Evolutionary conservation across 176 grass and related monocot species (phyloP), one percentile per base, ranked within the genome.

Genomic region (Eremochloa ophiuroides): DNA sequence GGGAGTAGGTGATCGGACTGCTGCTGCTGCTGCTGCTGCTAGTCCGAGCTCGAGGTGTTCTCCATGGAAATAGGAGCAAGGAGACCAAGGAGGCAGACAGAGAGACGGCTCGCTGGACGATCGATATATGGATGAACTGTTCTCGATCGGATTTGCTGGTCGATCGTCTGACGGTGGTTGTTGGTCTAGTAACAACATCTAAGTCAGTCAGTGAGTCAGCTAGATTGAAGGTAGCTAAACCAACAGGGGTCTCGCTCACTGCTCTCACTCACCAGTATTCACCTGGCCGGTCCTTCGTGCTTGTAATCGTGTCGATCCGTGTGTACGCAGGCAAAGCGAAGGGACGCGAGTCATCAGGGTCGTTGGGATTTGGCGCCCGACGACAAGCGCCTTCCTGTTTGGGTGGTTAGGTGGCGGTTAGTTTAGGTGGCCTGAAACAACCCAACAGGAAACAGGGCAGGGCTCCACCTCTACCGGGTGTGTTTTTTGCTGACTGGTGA

Each of bases 161-260:
- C n/a, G n/a, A n/a, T n/a, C 39, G 39, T 6, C 37, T 38, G 37
- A 82, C 86, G 34, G 17, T 56, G 75, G 71, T 2, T 50, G 47
- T 50, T 50, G 55, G 7, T 58, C n/a, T 58, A 22, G 22, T 58
- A 58, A 18, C n/a, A n/a, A 53, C 53, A 58, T 58, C 51, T 18
- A 50, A 46, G 43, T 46, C 43, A 58, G 22, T 11, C 59, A 27
- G 59, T 0, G 20, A 14, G 77, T 47, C 20, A 9, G 80, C 60
- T 83, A 79, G 86, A 39, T 74, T 59, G 10, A 59, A 28, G 80
- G 86, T 84, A 35, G 81, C 73, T 88, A 84, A 88, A 41, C 86
- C 22, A 84, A 79, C 86, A 25, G 10, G 17, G 28, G 22, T 63
- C 55, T 53, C 22, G n/a, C 2, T 5, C 16, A 22, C 0, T 4